These are phyloP conservation scores for Capronia coronata DNA, from an alignment of 2,329 filamentous ascomycete genomes.

Conservation along the genomic window DNA sequence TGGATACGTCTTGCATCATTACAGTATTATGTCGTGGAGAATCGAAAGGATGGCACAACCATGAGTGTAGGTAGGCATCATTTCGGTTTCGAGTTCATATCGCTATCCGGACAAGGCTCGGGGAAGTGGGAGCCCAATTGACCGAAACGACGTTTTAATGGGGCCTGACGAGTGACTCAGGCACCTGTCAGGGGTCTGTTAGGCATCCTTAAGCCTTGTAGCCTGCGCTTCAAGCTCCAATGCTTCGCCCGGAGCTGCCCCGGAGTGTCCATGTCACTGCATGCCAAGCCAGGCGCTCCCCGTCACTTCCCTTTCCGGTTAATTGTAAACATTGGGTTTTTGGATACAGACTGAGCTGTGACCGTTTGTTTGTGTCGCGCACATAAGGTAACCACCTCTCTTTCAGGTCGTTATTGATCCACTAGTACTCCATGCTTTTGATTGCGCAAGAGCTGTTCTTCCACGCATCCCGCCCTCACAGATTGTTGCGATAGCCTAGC, in stretches of 20 bases:
- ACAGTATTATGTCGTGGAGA: not conserved
- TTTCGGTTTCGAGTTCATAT: not conserved
- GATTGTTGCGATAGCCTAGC: not conserved
- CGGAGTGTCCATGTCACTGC: no score
- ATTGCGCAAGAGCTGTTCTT: not conserved
- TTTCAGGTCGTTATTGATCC: no score
- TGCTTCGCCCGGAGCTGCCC: no score
- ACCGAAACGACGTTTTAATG: not conserved
- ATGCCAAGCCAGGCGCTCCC: slow-evolving; percentile 1
- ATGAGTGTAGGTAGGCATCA: not conserved
- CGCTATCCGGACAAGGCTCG: not conserved
- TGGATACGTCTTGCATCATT: not conserved
- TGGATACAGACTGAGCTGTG: not conserved
- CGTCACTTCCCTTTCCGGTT: slow-evolving; percentile 2
- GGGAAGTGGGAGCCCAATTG: not conserved
- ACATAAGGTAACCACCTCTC: no score
- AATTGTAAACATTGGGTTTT: slow-evolving; percentile 4
- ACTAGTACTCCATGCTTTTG: not conserved
- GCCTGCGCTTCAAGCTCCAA: no score
- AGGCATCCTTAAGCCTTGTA: no score
- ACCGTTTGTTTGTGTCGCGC: not conserved
- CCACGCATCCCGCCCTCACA: not conserved
- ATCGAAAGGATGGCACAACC: not conserved
- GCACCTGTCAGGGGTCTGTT: no score
- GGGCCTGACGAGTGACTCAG: no score